These are phyloP conservation scores for Fremontodendron californicum DNA, from an alignment of 345 rosid species.

Conservation along the genomic window DNA sequence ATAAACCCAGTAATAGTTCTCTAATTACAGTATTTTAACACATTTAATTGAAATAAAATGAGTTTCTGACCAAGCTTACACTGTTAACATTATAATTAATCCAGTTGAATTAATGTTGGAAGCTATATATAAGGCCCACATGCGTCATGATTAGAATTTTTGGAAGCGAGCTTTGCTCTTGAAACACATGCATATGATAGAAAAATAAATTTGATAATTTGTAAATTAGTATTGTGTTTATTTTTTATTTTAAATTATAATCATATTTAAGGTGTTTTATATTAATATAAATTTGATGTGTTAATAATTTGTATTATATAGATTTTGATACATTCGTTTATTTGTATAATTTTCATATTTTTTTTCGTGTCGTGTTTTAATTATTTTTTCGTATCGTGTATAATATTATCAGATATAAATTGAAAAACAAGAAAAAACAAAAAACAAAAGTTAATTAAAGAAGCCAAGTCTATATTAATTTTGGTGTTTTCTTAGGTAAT, in stretches of 20 bases:
- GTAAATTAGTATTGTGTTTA: too few relatives aligned
- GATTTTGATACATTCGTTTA: too few relatives aligned
- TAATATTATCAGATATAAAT: too few relatives aligned
- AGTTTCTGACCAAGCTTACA: constrained; percentile 10
- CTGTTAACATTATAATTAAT: constrained; percentile 6
- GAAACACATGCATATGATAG: constrained; percentile 37
- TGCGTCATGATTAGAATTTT: constrained; percentile 31
- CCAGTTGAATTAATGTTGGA: background rate
- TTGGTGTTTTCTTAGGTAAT: constrained; percentile 21
- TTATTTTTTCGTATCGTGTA: too few relatives aligned
- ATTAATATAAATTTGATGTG: too few relatives aligned
- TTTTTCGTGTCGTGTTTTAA: too few relatives aligned
- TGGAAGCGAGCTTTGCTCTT: constrained; percentile 37
- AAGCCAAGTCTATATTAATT: background rate
- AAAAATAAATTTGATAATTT: too few relatives aligned
- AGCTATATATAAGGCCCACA: constrained; percentile 20
- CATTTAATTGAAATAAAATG: background rate
- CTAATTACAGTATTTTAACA: background rate
- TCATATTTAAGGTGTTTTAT: too few relatives aligned
- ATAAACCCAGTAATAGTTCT: background rate
- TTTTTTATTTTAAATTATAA: too few relatives aligned
- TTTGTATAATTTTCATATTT: too few relatives aligned
- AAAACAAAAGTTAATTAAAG: background rate
- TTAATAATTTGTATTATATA: too few relatives aligned
- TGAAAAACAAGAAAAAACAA: background rate